These are phyloP conservation scores for Parmelia sp. DNA, from an alignment of 495 filamentous ascomycete species.

Conservation along the genomic window DNA sequence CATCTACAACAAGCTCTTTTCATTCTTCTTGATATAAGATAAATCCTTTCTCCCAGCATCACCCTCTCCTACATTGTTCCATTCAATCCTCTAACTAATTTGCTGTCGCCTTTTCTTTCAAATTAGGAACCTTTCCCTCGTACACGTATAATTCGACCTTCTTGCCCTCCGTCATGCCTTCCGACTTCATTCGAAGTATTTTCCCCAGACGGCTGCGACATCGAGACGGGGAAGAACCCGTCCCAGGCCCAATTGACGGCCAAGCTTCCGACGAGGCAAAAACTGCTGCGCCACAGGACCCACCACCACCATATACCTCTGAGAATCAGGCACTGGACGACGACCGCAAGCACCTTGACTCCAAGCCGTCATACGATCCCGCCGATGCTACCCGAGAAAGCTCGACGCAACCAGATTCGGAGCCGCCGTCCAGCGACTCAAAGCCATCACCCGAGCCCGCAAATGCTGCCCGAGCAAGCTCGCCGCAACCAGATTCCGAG, in stretches of 20 bases:
- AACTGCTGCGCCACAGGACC: not conserved
- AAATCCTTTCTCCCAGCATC: too few species aligned
- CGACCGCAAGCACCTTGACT: too few species aligned
- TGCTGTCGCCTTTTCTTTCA: too few species aligned
- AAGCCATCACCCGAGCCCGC: not conserved
- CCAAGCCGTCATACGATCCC: too few species aligned
- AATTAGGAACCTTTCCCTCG: too few species aligned
- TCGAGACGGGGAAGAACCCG: not conserved
- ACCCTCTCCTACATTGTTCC: too few species aligned
- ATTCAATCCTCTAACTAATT: too few species aligned
- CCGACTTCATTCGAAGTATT: not conserved
- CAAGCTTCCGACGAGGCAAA: not conserved
- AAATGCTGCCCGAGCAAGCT: too few species aligned
- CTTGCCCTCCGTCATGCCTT: not conserved
- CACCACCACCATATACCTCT: not conserved
- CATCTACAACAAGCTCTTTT: too few species aligned
- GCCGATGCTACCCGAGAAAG: too few species aligned
- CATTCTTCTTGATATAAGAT: too few species aligned
- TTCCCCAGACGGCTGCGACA: not conserved
- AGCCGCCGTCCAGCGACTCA: not conserved
- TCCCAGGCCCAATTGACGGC: not conserved
- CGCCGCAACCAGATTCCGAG: not conserved
- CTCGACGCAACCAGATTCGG: not conserved
- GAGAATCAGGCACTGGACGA: not conserved
- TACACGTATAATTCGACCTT: not conserved